Evolutionary conservation across 176 grass and related monocot genomes (phyloP).

Genomic region (Oryza officinalis): DNA sequence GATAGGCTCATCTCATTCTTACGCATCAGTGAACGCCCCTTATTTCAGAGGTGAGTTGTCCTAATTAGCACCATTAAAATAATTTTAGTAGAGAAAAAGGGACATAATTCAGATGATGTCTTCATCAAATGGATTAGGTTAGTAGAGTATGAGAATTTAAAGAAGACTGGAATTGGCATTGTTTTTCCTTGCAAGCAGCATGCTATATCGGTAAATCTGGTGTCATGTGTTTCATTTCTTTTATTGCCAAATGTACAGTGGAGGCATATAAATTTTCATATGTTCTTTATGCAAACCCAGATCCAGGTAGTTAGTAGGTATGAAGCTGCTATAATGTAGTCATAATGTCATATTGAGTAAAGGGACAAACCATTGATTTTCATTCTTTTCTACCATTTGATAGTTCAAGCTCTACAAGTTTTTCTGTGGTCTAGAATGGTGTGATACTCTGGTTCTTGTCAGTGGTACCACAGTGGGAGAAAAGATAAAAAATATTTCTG

Average conservation of each 20-base stretch:
- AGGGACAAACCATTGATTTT: background rate
- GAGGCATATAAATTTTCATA: background rate
- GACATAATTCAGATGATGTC: constrained; percentile 10
- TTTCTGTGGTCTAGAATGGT: background rate
- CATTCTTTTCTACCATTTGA: background rate
- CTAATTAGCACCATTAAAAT: constrained; percentile 16
- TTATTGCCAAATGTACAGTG: background rate
- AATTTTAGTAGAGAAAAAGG: background rate
- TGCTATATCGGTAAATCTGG: background rate
- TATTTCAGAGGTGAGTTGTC: constrained; percentile 77
- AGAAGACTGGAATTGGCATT: background rate
- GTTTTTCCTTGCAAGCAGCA: background rate
- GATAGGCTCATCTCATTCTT: constrained; percentile 90
- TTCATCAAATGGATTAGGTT: constrained; percentile 25
- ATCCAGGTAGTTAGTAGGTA: background rate
- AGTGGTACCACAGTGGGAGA: background rate
- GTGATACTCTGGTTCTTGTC: background rate
- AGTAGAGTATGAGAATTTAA: background rate
- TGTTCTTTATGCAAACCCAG: background rate
- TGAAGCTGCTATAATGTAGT: background rate
- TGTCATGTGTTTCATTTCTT: background rate
- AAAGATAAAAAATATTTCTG: constrained; percentile 5
- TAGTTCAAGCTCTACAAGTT: background rate
- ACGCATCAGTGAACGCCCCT: constrained; percentile 71
- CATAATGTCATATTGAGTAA: background rate